Conservation (phyloP, 805 yeast genomes). For the Pichia insulana region DNA sequence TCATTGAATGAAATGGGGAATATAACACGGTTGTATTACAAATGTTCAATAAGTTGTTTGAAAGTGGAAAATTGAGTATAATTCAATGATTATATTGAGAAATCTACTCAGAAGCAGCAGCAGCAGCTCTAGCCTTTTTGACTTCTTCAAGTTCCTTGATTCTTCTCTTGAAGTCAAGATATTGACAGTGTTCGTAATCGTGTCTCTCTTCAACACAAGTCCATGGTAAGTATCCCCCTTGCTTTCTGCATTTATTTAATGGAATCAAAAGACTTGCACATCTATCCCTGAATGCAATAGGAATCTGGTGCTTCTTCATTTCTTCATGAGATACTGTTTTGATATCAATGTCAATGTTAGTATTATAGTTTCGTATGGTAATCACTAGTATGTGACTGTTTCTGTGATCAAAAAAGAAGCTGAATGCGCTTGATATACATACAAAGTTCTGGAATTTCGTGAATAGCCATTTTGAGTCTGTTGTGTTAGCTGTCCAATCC, state of each 20-base stretch:
- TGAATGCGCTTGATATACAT: no score
- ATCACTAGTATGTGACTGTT: background rate
- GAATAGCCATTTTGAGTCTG: conserved; percentile 21
- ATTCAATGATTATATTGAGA: background rate
- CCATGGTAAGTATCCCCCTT: conserved; percentile 54
- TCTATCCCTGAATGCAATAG: conserved; percentile 74
- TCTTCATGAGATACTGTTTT: conserved; percentile 66
- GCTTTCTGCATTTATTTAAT: conserved; percentile 51
- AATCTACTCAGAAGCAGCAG: conserved; percentile 5
- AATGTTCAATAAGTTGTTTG: background rate
- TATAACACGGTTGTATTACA: no score
- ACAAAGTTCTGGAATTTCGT: conserved; percentile 36
- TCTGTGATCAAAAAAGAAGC: no score
- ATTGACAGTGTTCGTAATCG: conserved; percentile 77
- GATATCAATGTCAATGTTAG: background rate
- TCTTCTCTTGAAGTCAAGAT: conserved; percentile 72
- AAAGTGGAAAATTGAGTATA: background rate
- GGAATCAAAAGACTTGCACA: conserved; percentile 63
- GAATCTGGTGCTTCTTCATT: conserved; percentile 70
- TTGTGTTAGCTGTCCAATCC: no score
- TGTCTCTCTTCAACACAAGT: conserved; percentile 73
- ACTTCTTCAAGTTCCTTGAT: conserved; percentile 58
- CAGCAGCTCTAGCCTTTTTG: conserved; percentile 32
- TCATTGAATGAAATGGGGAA: no score
- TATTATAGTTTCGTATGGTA: background rate